Base-by-base conservation (phyloP, 345 rosid species). In the Mercurialis annua region DNA sequence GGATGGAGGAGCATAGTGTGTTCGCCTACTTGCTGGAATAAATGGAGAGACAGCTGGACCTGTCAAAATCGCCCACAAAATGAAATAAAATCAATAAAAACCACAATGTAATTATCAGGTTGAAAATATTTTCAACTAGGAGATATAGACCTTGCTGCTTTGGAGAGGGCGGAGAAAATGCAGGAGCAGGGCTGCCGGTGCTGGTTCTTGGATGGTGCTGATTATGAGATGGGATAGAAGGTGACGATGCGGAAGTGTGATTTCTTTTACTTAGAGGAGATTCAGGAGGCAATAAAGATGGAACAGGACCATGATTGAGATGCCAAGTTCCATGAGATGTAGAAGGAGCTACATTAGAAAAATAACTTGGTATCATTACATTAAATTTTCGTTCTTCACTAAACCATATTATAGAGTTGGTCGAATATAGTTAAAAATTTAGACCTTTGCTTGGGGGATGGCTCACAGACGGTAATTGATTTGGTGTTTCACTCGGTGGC, bases 1-100 rank as follows among this genome's bases (percentile, higher is more conserved):
- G 21, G 93, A 80, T 64, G 90, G 69, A 78, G 81, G 67, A 79
- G 83, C 80, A 82, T 77, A 27, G 71, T 73, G 79, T 65, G 67
- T 65, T 66, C 10, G 69, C 68, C 66, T 68, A 62, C 62, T 72
- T 59, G 53, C 43, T 48, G 86, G 84, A 70, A 52, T 60, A 60
- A 65, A 62, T 62, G 88, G 86, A 73, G 84, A 77, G 38, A 58
- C 42, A 44, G 46, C 65, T 30, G 72, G 84, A 71, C 82, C 95
- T 83, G 72, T 14, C 65, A 20, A 74, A 49, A 79, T 59, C 65
- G 74, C 62, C 67, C 17, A 40, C 46, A 78, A 70, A 80, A 67
- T 27, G 26, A 53, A 51, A 24, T 60, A 2, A 30, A 43, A 52
- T 34, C 51, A 29, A 14, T 6, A 52, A 26, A 66, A 47, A 63